Conservation (phyloP, 2,329 filamentous ascomycete genomes). For the Fusarium lyarnte region DNA sequence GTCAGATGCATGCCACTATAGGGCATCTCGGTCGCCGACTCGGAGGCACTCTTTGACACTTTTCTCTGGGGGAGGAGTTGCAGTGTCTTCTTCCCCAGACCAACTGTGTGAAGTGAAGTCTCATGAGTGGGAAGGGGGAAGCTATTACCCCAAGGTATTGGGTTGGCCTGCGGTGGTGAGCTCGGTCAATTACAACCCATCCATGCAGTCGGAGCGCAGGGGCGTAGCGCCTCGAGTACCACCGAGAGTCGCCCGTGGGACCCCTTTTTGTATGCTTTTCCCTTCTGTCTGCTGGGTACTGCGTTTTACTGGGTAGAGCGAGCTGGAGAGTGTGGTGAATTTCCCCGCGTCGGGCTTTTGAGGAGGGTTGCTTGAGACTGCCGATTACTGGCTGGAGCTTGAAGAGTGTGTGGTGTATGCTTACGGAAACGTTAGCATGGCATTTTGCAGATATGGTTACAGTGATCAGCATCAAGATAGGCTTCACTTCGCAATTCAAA, state of each 20-base stretch:
- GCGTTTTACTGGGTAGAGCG: neutral
- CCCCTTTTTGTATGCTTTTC: neutral
- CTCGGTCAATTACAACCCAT: slow-evolving; percentile 45
- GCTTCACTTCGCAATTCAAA: neutral
- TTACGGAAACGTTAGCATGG: neutral
- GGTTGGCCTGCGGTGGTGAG: slow-evolving; percentile 25
- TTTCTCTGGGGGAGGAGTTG: slow-evolving; percentile 25
- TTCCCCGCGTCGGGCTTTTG: slow-evolving; percentile 33
- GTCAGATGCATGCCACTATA: slow-evolving; percentile 17
- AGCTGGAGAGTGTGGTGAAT: neutral
- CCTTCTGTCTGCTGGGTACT: neutral
- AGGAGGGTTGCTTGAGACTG: slow-evolving; percentile 11
- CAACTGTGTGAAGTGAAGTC: neutral
- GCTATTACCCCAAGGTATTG: slow-evolving; percentile 21
- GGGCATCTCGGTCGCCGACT: slow-evolving; percentile 36
- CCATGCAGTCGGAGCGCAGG: slow-evolving; percentile 35
- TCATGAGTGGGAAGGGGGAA: neutral
- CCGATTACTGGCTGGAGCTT: slow-evolving; percentile 1
- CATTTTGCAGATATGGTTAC: neutral
- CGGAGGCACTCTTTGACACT: slow-evolving; percentile 32
- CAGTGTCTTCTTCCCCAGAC: slow-evolving; percentile 3
- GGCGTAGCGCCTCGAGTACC: slow-evolving; percentile 46
- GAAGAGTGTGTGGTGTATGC: neutral
- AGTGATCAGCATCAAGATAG: neutral
- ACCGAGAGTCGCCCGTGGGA: slow-evolving; percentile 47